Evolutionary conservation across 192 early-diverging fungal species (phyloP), one percentile per base, ranked within the genome.

Genomic region (Allomyces arbusculus): DNA sequence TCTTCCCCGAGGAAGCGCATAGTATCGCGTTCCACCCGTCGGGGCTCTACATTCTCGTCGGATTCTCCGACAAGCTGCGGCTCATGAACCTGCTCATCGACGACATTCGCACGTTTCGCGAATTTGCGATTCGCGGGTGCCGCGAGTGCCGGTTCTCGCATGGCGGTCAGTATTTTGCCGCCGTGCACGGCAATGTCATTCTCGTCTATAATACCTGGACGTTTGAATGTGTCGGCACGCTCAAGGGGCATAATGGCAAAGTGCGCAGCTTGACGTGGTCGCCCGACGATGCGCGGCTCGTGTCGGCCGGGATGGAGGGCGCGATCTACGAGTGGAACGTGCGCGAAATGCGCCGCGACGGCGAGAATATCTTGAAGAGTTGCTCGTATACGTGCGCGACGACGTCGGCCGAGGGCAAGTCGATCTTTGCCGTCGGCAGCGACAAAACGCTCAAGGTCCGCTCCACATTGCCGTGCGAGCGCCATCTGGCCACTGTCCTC

Each of bases 171-270:
- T 78, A 78, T 62, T 83, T 84, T 70, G 82, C 82, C 0, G 79
- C 78, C 8, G 79, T 81, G 2, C 77, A 78, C 67, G 81, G 79
- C 14, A 84, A 79, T 66, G 73, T 75, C 22, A 79, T 84, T 64
- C 81, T 84, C 66, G 77, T 84, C 23, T 84, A 81, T 70, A 74
- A 73, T 5, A 84, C 83, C 1, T 84, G 81, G 81, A 79, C 70
- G 62, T 84, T 78, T 67, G 81, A 84, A 63, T 75, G 76, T 65
- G 63, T 84, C 8, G 75, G 72, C 28, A 82, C 74, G 58, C 69
- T 84, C 24, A 84, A 81, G 62, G 82, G 81, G 10, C 82, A 84
- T 73, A 83, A 80, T 65, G 81, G 78, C 26, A 84, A 84, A 71
- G 75, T 84, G 14, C 69, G 75, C 26, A 75, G 74, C 23, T 43